Base-by-base conservation (phyloP, 2,329 filamentous ascomycete species). In the Microcera coccophila region DNA sequence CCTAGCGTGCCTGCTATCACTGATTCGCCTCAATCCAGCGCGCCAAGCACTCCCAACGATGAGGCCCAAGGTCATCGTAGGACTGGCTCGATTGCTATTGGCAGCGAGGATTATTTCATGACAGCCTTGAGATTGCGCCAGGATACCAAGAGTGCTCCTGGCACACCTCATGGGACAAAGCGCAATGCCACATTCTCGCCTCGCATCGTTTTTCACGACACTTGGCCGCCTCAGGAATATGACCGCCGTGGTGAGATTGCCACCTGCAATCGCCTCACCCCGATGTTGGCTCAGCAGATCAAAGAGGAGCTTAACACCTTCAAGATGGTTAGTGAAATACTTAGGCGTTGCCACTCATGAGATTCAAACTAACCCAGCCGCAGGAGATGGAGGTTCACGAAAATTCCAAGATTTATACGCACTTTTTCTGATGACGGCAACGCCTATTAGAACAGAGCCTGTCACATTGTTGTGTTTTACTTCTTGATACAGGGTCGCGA, bases 331-430 rank as follows among this genome's bases (percentile, higher is more conserved):
- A 36, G 57, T 50, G 19, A 15, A 4, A 34, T 1, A 32, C 3
- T 35, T 42, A 47, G 26, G 22, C 35, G 37, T n/a, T n/a, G 17
- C 17, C 17, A 11, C 5, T 5, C 20, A 11, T 20, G 2, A 26
- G 9, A 16, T 9, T 8, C 1, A 34, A 49, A 53, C 73, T 79
- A 66, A 79, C 57, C 29, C 9, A 10, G 14, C 12, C 41, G 29
- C 49, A 97, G 93, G 93, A 98, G 74, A 98, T 98, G 93, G 93
- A 97, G 75, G 93, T 98, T 60, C 93, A 98, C 67, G 93, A 97
- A 71, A 88, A 85, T 65, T 97, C 93, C 55, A 98, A 97, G 74
- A 90, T 96, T 62, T 96, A 98, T 76, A 98, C 93, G 59, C 93
- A 98, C 78, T 98, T 98, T 79, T 97, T 98, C 77, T 98, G 81